Evolutionary conservation across 2,329 filamentous ascomycete species (phyloP), one percentile per base, ranked within the genome.

Genomic region (Graphilbum sp.): DNA sequence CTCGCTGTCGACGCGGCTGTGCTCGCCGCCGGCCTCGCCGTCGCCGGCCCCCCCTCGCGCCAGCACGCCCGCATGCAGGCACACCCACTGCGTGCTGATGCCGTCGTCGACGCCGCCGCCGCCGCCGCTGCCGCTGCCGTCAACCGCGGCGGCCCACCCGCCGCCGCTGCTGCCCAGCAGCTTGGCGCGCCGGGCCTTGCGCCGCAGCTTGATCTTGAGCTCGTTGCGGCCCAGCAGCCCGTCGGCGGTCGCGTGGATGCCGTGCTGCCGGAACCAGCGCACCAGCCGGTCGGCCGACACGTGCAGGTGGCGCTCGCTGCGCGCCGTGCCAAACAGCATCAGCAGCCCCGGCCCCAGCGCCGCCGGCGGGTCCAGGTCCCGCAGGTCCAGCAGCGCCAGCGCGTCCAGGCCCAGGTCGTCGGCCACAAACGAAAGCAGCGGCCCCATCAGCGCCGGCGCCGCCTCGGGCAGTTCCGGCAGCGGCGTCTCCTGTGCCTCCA

Each of bases 21-120:
- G 65, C 9, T 54, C n/a, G n/a, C n/a, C n/a, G n/a, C 51, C 15
- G 54, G n/a, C n/a, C 7, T 18, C 5, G n/a, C 50, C 2, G 32
- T 7, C n/a, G n/a, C n/a, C n/a, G n/a, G n/a, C n/a, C n/a, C n/a
- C n/a, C n/a, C n/a, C n/a, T n/a, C 66, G 62, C 32, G 79, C 72
- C 1, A 85, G 67, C 15, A 71, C 72, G 5, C 83, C 84, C 10
- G 90, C 70, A 53, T 94, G 92, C 43, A 96, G 82, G 57, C 90
- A 98, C 17, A 98, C 80, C 90, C 90, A 98, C 10, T 86, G 87
- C 1, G 88, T 95, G 12, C 80, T 78, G 37, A 94, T 82, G 3
- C 87, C 88, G 51, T 95, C 84, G 48, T 94, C 87, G 2, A 69
- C 62, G 17, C 21, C 18, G 4, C 5, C 8, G 18, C 24, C 21